Evolutionary conservation across 306 rosid species (phyloP).

Genomic region (Boehmeria nivea): DNA sequence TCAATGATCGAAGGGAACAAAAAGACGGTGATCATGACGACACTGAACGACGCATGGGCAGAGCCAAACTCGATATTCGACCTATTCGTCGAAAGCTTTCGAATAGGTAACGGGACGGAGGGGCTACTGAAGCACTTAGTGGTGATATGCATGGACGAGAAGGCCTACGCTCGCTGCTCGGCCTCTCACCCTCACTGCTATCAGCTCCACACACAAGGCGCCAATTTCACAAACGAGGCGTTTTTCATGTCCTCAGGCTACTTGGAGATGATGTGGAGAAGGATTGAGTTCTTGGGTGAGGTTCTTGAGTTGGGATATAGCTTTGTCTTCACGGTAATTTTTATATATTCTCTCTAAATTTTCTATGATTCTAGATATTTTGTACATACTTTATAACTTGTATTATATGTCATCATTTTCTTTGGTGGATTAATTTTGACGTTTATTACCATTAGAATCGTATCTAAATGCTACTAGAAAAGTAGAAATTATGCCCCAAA

Average conservation of each 20-base stretch:
- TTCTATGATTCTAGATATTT: no score
- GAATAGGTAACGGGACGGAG: slow-evolving; percentile 47
- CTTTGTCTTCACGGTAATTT: slow-evolving; percentile 73
- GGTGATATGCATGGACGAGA: slow-evolving; percentile 57
- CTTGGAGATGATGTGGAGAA: slow-evolving; percentile 81
- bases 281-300: slow-evolving; percentile 52
- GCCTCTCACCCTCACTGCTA: slow-evolving; percentile 62
- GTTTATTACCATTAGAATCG: no score
- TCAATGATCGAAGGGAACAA: slow-evolving; percentile 37
- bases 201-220: slow-evolving; percentile 37
- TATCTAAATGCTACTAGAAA: no score
- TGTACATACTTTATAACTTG: no score
- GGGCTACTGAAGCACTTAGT: slow-evolving; percentile 58
- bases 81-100: slow-evolving; percentile 64
- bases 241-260: slow-evolving; percentile 56
- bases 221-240: slow-evolving; percentile 56
- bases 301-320: slow-evolving; percentile 41
- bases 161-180: slow-evolving; percentile 61
- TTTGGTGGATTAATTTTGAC: no score
- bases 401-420: no score
- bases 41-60: slow-evolving; percentile 87
- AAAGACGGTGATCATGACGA: slow-evolving; percentile 65
- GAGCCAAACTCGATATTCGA: slow-evolving; percentile 70
- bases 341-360: no score
- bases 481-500: no score